Evolutionary conservation across 2,329 filamentous ascomycete species (phyloP).

Genomic region (Venturia asperata): DNA sequence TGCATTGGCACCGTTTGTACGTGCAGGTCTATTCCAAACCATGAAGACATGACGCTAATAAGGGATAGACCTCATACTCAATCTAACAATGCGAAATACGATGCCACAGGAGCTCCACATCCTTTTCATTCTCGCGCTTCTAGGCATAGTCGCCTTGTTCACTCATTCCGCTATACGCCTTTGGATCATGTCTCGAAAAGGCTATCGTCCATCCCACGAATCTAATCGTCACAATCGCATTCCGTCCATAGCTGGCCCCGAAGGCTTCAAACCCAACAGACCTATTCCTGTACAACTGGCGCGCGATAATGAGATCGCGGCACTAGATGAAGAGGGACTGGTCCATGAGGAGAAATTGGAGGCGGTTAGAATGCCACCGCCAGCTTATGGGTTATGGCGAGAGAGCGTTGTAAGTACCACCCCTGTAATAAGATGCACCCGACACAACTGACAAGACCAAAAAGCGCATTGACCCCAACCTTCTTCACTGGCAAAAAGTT

Average conservation of each 20-base stretch:
- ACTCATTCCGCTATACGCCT: conserved; percentile 70
- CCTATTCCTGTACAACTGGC: conserved; percentile 73
- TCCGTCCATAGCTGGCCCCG: conserved; percentile 47
- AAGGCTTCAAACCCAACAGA: conserved; percentile 61
- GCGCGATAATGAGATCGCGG: conserved; percentile 54
- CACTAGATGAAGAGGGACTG: conserved; percentile 45
- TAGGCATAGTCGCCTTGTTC: conserved; percentile 71
- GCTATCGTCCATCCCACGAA: conserved; percentile 24
- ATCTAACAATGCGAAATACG: conserved; percentile 53
- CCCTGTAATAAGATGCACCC: too few relatives aligned
- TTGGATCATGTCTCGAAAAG: conserved; percentile 47
- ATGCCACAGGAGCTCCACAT: conserved; percentile 68
- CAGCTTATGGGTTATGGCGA: conserved; percentile 80
- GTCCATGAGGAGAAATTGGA: conserved; percentile 32
- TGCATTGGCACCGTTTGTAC: conserved; percentile 59
- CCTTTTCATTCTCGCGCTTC: conserved; percentile 68
- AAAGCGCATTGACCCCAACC: conserved; percentile 69
- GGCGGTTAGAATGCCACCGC: conserved; percentile 50
- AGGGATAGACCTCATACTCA: conserved; percentile 62
- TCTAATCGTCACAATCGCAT: conserved; percentile 29
- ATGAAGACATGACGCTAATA: conserved; percentile 19
- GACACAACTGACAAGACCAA: conserved; percentile 14
- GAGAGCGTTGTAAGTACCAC: conserved; percentile 61
- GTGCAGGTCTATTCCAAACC: conserved; percentile 29
- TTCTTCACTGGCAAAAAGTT: conserved; percentile 71